Evolutionary conservation across 2,329 filamentous ascomycete species (phyloP), one percentile per base, ranked within the genome.

Genomic region (Cercospora berteroae): DNA sequence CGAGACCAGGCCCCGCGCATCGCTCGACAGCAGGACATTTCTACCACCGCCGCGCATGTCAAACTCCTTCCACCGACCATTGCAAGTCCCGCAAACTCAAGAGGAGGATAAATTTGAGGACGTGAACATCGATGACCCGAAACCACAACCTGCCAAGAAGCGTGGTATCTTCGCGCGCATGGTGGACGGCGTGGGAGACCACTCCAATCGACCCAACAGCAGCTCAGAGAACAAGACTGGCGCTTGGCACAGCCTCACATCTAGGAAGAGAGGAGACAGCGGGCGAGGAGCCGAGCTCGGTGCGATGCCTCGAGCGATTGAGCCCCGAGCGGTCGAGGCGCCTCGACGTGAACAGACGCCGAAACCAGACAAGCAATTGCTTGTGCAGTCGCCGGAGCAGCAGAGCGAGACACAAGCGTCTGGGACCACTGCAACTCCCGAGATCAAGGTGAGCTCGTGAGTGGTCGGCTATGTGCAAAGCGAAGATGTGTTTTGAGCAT

Each of bases 131-230:
- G 94, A 97, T 71, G 92, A 95, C 42, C 82, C 85, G 59, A 89
- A 88, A 73, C 86, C 87, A 69, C 82, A 77, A 23, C 81, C 81
- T 8, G 64, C 52, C 42, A 93, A 92, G 83, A 94, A 92, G 82
- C 89, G 88, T 66, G 86, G 91, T 12, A 89, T 97, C 76, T 92
- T 98, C 71, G 86, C 92, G 59, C 89, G 90, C 71, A 93, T 97
- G 75, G 90, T 90, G 62, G 90, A 94, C 79, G 66, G 66, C 23
- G 66, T 68, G 6, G 66, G 70, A 42, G 74, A 74, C 63, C 71
- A 72, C 36, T 75, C 77, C 20, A 81, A 81, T 20, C 39, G 66
- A 42, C 63, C 66, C 16, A 50, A 33, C 44, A 63, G 52, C 42
- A 39, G 66, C 66, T 23, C 70, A 63, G 62, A 68, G 16, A 71